Evolutionary conservation across 1,284 basidiomycete genomes (phyloP), one percentile per base, ranked within the genome.

Genomic region (Thelephora terrestris): DNA sequence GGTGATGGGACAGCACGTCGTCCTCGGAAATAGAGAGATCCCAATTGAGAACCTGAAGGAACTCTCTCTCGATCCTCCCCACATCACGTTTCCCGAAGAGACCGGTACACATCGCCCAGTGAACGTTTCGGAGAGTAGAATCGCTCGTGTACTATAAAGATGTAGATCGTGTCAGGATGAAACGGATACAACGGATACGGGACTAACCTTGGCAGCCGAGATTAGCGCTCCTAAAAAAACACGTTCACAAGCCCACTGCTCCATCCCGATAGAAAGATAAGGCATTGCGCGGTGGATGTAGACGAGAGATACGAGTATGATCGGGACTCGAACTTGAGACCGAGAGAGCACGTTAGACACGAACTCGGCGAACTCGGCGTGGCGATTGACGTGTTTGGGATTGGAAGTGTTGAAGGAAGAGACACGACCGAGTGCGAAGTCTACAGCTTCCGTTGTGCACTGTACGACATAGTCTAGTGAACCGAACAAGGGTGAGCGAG

Each of bases 31-130:
- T 61, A 51, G 70, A 68, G 43, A 85, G 71, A 57, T 86, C 79
- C 54, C 79, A 85, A 59, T 83, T 78, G 54, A 85, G 74, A 32
- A 85, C 84, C 52, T 83, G 79, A 52, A 86, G 75, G 63, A 83
- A 85, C 64, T 85, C 82, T 56, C 82, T 76, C 62, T 85, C 83
- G 57, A 86, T 85, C 54, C 83, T 76, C 27, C 82, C 82, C 20
- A 85, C 75, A 57, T 86, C 84, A 18, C 81, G 75, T 59, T 84
- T 85, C 58, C 83, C 83, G 58, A 86, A 85, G 29, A 86, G 78
- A 46, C 82, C 81, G 0, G 84, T 85, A 66, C 83, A 85, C 12
- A 83, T 67, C 10, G 83, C 81, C 82, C 82, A 85, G 63, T 85
- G 82, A 17, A 83, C 69, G 60, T 85, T 85, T 70, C 85, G 85